Conservation (phyloP, 345 rosid genomes). For the Triadica sebifera region DNA sequence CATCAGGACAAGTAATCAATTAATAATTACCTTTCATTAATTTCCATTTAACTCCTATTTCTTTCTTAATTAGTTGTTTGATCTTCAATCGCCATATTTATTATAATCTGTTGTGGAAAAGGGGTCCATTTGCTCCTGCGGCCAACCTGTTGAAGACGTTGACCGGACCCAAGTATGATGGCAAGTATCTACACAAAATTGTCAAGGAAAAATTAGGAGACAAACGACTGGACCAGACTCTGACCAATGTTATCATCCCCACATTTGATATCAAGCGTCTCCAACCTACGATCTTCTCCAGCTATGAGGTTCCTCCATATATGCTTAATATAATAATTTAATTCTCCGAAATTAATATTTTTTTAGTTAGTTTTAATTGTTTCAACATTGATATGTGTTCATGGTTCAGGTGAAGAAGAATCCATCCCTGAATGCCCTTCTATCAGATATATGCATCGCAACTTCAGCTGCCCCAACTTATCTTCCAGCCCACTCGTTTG, state of each 20-base stretch:
- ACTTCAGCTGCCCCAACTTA: conserved; percentile 77
- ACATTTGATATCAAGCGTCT: conserved; percentile 67
- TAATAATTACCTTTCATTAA: neutral
- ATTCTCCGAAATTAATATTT: neutral
- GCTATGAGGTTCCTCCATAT: conserved; percentile 36
- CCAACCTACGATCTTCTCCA: conserved; percentile 65
- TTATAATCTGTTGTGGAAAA: neutral
- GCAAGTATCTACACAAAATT: conserved; percentile 46
- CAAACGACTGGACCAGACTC: conserved; percentile 45
- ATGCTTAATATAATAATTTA: neutral
- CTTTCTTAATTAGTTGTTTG: neutral
- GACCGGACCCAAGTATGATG: conserved; percentile 61
- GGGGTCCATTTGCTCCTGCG: conserved; percentile 27
- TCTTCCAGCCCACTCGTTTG: conserved; percentile 49
- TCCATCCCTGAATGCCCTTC: conserved; percentile 41
- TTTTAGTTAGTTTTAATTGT: neutral
- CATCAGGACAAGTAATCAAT: conserved; percentile 12
- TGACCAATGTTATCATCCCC: conserved; percentile 72
- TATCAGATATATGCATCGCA: conserved; percentile 56
- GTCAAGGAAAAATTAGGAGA: conserved; percentile 49
- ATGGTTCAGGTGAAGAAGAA: conserved; percentile 32
- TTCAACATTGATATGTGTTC: neutral
- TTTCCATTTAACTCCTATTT: neutral
- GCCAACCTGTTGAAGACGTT: conserved; percentile 40
- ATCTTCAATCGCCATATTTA: too few relatives aligned